These are phyloP conservation scores for Aspergillus sclerotiicarbonarius DNA, from an alignment of 495 filamentous ascomycete genomes.

Conservation along the genomic window DNA sequence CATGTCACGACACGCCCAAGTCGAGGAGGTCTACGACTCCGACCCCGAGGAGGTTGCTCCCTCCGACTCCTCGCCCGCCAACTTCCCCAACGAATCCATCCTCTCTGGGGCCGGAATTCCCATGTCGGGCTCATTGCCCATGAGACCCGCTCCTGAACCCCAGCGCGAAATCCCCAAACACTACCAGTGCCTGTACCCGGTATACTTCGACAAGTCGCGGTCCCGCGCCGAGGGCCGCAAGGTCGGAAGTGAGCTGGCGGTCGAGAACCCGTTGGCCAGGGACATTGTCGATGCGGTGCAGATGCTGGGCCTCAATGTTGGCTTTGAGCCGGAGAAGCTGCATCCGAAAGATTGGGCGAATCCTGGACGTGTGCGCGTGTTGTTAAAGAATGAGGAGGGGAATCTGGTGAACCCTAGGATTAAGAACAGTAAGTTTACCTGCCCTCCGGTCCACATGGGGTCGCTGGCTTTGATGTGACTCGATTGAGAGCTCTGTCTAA, in stretches of 20 bases:
- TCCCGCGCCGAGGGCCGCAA: conserved; percentile 75
- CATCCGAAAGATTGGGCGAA: conserved; percentile 98
- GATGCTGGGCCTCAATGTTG: conserved; percentile 65
- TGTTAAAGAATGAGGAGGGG: conserved; percentile 61
- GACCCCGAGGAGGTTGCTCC: conserved; percentile 76
- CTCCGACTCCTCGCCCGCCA: conserved; percentile 55
- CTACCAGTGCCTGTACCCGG: conserved; percentile 87
- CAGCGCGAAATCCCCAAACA: conserved; percentile 61
- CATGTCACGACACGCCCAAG: conserved; percentile 78
- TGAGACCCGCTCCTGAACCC: conserved; percentile 30
- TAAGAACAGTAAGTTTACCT: conserved; percentile 65
- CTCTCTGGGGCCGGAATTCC: conserved; percentile 38
- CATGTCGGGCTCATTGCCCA: conserved; percentile 37
- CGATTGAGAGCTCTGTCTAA: conserved; percentile 5
- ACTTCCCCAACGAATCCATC: conserved; percentile 40
- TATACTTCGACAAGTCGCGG: conserved; percentile 86
- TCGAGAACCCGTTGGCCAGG: conserved; percentile 81
- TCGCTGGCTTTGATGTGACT: background rate
- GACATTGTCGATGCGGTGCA: conserved; percentile 86
- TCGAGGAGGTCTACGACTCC: conserved; percentile 86
- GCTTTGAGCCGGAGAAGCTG: conserved; percentile 85
- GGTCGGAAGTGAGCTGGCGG: conserved; percentile 67
- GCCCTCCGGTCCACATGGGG: background rate
- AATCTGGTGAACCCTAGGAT: conserved; percentile 49
- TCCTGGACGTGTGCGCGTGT: conserved; percentile 81